phyloP scores from a whole-genome alignment of 139 green algal species.

The Chlamydomonas schloesseri region DNA sequence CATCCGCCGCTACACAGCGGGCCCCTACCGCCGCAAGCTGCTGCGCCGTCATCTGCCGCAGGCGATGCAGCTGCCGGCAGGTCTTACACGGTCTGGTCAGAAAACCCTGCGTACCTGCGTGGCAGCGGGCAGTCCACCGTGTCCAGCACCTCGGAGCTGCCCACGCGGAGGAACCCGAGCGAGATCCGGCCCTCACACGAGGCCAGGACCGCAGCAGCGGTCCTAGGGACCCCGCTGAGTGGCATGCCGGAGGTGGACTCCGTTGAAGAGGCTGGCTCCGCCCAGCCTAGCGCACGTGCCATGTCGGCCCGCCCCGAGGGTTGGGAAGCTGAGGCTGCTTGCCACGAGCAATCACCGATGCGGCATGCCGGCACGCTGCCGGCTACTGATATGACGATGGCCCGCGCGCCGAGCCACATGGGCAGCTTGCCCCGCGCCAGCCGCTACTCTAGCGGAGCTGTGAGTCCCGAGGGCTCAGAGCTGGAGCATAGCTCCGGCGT shows the following conservation, averaged over 20 bases:
- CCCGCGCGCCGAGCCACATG: too few species aligned
- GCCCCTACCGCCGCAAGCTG: too few species aligned
- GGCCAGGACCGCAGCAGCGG: background rate
- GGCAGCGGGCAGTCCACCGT: background rate
- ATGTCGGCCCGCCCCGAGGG: background rate
- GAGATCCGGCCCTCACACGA: background rate
- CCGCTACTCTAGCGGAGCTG: background rate
- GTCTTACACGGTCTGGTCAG: background rate
- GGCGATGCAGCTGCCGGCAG: background rate
- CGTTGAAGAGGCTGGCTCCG: too few species aligned
- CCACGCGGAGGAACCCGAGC: background rate
- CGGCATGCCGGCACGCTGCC: too few species aligned
- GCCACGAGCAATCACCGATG: too few species aligned
- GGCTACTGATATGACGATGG: too few species aligned
- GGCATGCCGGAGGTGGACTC: too few species aligned
- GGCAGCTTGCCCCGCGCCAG: background rate
- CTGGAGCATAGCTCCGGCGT: too few species aligned
- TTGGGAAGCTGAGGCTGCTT: too few species aligned
- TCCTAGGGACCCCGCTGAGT: too few species aligned
- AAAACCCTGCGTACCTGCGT: conserved; percentile 24
- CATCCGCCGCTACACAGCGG: too few species aligned
- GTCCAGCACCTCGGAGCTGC: background rate
- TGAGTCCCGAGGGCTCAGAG: background rate
- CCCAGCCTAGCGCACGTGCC: background rate
- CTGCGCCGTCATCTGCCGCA: background rate